A percentile compares a stretch with the other conserved stretches of the same genome.
Conservation (phyloP, 352 stramenopile species). For the Phytophthora cryptogea region DNA sequence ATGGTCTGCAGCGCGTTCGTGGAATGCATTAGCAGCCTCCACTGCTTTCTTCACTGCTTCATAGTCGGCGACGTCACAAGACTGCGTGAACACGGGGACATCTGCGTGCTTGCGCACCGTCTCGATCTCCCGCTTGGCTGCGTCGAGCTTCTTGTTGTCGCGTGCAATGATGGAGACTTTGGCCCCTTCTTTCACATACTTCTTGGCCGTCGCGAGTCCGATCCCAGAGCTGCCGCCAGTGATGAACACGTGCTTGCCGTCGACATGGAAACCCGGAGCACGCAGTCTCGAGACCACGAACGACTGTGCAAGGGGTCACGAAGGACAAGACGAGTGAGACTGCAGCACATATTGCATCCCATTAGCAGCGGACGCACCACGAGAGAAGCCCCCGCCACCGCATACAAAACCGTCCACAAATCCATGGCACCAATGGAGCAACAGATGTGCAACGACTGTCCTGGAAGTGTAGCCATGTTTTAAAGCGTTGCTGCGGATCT, state of each 20-base stretch:
- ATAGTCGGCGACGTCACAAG: slow-evolving; percentile 51
- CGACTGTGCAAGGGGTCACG: slow-evolving; percentile 7
- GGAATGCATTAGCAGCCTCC: slow-evolving; percentile 47
- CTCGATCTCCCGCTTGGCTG: slow-evolving; percentile 43
- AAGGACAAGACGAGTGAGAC: slow-evolving; percentile 4
- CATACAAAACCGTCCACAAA: slow-evolving; percentile 21
- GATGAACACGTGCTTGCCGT: slow-evolving; percentile 50
- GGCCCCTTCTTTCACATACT: slow-evolving; percentile 44
- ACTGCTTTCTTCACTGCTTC: slow-evolving; percentile 42
- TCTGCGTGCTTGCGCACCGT: slow-evolving; percentile 22
- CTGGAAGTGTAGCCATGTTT: slow-evolving; percentile 22
- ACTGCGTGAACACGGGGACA: slow-evolving; percentile 42
- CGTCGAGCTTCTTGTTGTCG: slow-evolving; percentile 33
- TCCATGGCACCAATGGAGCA: slow-evolving; percentile 16
- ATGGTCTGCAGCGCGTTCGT: slow-evolving; percentile 47
- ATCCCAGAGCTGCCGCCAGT: slow-evolving; percentile 52
- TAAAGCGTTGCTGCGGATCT: slow-evolving; percentile 21
- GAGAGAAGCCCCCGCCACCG: slow-evolving; percentile 19
- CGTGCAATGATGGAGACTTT: slow-evolving; percentile 54
- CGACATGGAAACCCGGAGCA: slow-evolving; percentile 35
- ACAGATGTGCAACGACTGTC: not conserved
- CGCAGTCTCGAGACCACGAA: slow-evolving; percentile 26
- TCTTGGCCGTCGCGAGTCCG: slow-evolving; percentile 48
- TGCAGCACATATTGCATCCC: not conserved
- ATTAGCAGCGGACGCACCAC: slow-evolving; percentile 13